Evolutionary conservation across 768 basidiomycete genomes (phyloP).

Genomic region (Hortiboletus flavorubellus): DNA sequence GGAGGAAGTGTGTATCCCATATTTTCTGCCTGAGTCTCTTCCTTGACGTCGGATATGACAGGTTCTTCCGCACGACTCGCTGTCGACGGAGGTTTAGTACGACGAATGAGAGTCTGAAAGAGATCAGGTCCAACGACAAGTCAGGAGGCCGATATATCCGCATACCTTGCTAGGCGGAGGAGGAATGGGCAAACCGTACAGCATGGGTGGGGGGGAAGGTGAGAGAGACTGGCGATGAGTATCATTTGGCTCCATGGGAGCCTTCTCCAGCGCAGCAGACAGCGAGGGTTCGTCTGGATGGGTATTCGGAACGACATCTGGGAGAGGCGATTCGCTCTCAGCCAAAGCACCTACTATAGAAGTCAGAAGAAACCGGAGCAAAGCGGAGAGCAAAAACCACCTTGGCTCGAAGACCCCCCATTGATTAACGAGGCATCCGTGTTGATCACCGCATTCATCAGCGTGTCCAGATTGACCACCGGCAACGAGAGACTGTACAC

Average conservation of each 20-base stretch:
- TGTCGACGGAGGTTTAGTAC: slow-evolving; percentile 16
- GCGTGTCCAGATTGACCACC: slow-evolving; percentile 42
- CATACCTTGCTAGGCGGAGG: slow-evolving; percentile 26
- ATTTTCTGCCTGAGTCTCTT: slow-evolving; percentile 7
- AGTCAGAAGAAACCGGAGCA: neutral
- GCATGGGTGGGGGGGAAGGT: slow-evolving; percentile 20
- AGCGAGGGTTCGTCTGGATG: slow-evolving; percentile 49
- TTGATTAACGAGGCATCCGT: slow-evolving; percentile 34
- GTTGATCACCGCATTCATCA: slow-evolving; percentile 50
- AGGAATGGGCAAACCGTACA: slow-evolving; percentile 18
- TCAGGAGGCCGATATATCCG: neutral
- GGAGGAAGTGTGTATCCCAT: slow-evolving; percentile 23
- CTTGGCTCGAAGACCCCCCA: slow-evolving; percentile 18
- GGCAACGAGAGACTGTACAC: slow-evolving; percentile 37
- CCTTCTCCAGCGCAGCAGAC: slow-evolving; percentile 17
- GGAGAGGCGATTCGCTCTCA: slow-evolving; percentile 37
- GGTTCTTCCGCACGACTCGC: slow-evolving; percentile 6
- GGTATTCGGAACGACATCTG: slow-evolving; percentile 51
- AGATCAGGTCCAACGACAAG: neutral
- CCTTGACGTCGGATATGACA: slow-evolving; percentile 1
- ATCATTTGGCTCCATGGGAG: slow-evolving; percentile 13
- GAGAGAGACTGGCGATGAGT: slow-evolving; percentile 6
- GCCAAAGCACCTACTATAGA: neutral
- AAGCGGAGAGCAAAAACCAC: slow-evolving; percentile 3
- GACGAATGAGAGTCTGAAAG: slow-evolving; percentile 25